These are phyloP conservation scores for Metarhizium sp. DNA, from an alignment of 2,329 filamentous ascomycete species.

Conservation along the genomic window DNA sequence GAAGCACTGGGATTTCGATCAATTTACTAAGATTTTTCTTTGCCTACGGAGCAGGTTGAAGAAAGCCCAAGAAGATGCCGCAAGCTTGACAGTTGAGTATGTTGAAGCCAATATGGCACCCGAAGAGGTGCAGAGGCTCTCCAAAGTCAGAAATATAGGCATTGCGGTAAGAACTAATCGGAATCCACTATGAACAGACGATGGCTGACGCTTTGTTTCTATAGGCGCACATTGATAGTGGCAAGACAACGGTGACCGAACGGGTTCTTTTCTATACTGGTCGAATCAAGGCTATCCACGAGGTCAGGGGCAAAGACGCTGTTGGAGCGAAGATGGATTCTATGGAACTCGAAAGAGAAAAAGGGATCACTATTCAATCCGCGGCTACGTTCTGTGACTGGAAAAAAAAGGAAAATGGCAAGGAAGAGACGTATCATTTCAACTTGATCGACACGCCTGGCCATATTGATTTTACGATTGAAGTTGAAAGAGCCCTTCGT, in stretches of 20 bases:
- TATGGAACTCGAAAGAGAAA: slow-evolving; percentile 97
- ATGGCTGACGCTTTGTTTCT: slow-evolving; percentile 9
- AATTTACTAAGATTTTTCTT: background rate
- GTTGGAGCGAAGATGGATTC: slow-evolving; percentile 99
- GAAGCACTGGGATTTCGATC: background rate
- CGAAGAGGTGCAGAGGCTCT: slow-evolving; percentile 67
- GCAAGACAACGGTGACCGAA: slow-evolving; percentile 94
- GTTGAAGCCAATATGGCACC: slow-evolving; percentile 74
- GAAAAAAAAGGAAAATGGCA: slow-evolving; percentile 74
- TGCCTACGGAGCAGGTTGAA: slow-evolving; percentile 26
- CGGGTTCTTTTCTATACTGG: slow-evolving; percentile 97
- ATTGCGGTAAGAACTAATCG: slow-evolving; percentile 59
- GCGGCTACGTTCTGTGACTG: slow-evolving; percentile 97
- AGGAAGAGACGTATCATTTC: slow-evolving; percentile 89
- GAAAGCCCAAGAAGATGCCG: slow-evolving; percentile 44
- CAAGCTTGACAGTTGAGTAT: slow-evolving; percentile 43
- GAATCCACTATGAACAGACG: slow-evolving; percentile 8
- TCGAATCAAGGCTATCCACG: slow-evolving; percentile 92
- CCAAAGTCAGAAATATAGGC: slow-evolving; percentile 88
- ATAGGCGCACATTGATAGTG: slow-evolving; percentile 94
- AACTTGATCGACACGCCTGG: slow-evolving; percentile 98
- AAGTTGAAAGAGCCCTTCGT: slow-evolving; percentile 89
- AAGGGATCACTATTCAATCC: slow-evolving; percentile 98
- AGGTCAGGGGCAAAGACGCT: slow-evolving; percentile 88
- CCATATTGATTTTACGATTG: slow-evolving; percentile 98